Percentiles rank a stretch among this genome's conserved stretches.
Conservation (phyloP, 768 basidiomycete genomes). For the Podaxis sp. region DNA sequence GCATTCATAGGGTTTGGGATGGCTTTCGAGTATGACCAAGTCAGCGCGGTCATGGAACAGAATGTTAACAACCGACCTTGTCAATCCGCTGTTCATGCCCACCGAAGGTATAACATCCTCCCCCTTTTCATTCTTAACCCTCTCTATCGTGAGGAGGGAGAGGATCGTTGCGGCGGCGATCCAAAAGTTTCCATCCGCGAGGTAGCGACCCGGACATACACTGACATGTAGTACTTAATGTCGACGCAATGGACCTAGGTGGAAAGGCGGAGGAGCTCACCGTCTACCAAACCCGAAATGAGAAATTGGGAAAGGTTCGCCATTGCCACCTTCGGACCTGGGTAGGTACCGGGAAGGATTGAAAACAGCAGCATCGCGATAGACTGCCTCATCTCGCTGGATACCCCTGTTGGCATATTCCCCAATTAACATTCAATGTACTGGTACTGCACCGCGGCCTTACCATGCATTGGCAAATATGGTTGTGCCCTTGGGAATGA, state of each 20-base stretch:
- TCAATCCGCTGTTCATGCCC: background rate
- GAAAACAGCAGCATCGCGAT: slow-evolving; percentile 49
- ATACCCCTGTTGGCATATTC: slow-evolving; percentile 35
- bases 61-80: background rate
- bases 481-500: slow-evolving; percentile 62
- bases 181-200: slow-evolving; percentile 1
- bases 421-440: too few species aligned
- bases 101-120: background rate
- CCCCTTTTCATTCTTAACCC: background rate
- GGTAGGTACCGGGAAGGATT: slow-evolving; percentile 51
- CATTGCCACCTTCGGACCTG: background rate
- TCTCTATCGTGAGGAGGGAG: background rate
- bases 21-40: background rate
- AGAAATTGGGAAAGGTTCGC: background rate
- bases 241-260: background rate
- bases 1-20: slow-evolving; percentile 1
- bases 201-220: slow-evolving; percentile 6
- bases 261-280: background rate
- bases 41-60: background rate
- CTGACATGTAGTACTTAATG: background rate
- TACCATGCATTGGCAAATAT: slow-evolving; percentile 66
- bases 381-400: slow-evolving; percentile 48
- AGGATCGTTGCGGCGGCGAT: slow-evolving; percentile 3
- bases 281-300: slow-evolving; percentile 9
- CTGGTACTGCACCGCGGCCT: background rate